Base-by-base conservation (phyloP, 78 protist genomes). In the Isochrysis galbana region DNA sequence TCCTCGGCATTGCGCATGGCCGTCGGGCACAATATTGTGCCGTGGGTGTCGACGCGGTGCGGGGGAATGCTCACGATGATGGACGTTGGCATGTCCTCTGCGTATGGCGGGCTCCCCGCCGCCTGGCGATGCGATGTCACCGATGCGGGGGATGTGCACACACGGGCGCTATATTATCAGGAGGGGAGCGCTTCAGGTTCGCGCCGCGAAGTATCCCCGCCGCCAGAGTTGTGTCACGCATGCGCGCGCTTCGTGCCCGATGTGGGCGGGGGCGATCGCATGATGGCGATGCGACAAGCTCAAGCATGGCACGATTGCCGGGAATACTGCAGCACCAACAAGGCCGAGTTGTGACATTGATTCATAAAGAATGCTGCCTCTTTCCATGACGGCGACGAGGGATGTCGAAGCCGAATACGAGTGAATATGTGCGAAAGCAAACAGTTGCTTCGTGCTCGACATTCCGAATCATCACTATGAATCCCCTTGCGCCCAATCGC, bases 21-120 rank as follows among this genome's bases (percentile, higher is more conserved):
- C 46, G 89, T 91, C 41, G 93, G 93, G 67, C 93, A 91, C 93
- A 91, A 87, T 54, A 91, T 91, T 22, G 61, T 46, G 23, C 77
- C 41, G 21, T 87, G 39, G 38, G 89, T 87, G 26, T 45, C 51
- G 11, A 4, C 86, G 67, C 69, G 72, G 90, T 91, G 93, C 41
- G n/a, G 38, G 39, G 89, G 93, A n/a, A 39, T 32, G 42, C 39
- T 91, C 38, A 4, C 14, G 41, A 22, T 87, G 48, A 10, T 45
- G 7, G 93, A 91, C 46, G 61, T 91, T 1, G 93, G 89, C 67
- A 42, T 91, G 70, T 80, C 90, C 0, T 67, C 67, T 2, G 84
- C 84, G 19, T 77, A 77, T 46, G 36, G 36, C 44, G 82, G 82
- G 61, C 61, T 51, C 29, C 61, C 61, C 61, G 61, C 61, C 61